These are phyloP conservation scores for Aspergillus nomiae DNA, from an alignment of 2,329 filamentous ascomycete species.

Conservation along the genomic window DNA sequence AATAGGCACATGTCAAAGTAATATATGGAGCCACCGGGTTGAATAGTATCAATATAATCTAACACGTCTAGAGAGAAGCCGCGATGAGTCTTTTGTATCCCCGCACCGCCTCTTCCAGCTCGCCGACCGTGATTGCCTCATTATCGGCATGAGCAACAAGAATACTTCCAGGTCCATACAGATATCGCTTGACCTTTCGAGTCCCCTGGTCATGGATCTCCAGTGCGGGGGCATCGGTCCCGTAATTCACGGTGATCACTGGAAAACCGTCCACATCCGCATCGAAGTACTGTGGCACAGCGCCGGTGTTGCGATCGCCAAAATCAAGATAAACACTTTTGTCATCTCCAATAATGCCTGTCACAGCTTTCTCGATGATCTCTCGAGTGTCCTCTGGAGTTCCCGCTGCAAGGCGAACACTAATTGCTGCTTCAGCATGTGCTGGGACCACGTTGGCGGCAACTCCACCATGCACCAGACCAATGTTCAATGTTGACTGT, in stretches of 20 bases:
- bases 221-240: conserved; percentile 84
- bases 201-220: conserved; percentile 62
- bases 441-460: conserved; percentile 87
- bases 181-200: conserved; percentile 51
- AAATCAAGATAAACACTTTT: conserved; percentile 64
- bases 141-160: conserved; percentile 84
- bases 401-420: conserved; percentile 77
- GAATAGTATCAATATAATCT: no score
- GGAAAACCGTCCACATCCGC: conserved; percentile 86
- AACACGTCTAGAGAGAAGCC: conserved; percentile 24
- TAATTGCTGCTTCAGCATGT: conserved; percentile 67
- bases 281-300: conserved; percentile 76
- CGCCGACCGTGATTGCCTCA: conserved; percentile 73
- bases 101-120: conserved; percentile 75
- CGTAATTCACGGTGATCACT: conserved; percentile 84
- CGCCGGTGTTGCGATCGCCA: conserved; percentile 56
- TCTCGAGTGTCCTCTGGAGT: conserved; percentile 61
- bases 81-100: conserved; percentile 73
- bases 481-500: conserved; percentile 86
- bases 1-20: no score
- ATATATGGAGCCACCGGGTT: no score
- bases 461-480: conserved; percentile 75
- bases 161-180: conserved; percentile 70
- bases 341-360: conserved; percentile 47
- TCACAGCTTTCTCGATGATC: conserved; percentile 58